These are phyloP conservation scores for Botrytis deweyae DNA, from an alignment of 2,329 filamentous ascomycete genomes.

Conservation along the genomic window DNA sequence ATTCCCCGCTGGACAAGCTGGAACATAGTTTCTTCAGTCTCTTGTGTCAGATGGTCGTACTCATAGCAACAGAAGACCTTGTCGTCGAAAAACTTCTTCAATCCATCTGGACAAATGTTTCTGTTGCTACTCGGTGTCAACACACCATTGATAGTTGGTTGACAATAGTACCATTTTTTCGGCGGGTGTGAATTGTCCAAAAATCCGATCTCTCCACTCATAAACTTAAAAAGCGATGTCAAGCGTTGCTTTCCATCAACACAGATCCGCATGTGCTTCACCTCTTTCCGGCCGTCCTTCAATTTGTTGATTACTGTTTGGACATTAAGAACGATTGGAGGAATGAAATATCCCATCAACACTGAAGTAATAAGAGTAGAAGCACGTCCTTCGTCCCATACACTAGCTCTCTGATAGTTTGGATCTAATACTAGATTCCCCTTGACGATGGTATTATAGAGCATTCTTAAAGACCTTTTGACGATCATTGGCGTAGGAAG, in stretches of 20 bases:
- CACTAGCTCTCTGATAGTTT: slow-evolving; percentile 48
- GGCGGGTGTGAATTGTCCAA: slow-evolving; percentile 42
- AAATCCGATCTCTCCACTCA: slow-evolving; percentile 46
- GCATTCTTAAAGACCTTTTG: slow-evolving; percentile 19
- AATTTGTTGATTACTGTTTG: slow-evolving; percentile 27
- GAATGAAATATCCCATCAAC: slow-evolving; percentile 43
- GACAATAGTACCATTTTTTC: slow-evolving; percentile 44
- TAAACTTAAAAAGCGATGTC: slow-evolving; percentile 46
- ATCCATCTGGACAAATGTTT: slow-evolving; percentile 40
- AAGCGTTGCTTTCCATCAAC: slow-evolving; percentile 51
- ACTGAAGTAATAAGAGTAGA: slow-evolving; percentile 37
- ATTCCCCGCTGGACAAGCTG: slow-evolving; percentile 49
- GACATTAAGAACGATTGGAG: slow-evolving; percentile 49
- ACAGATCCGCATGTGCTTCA: slow-evolving; percentile 40
- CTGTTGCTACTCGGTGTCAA: slow-evolving; percentile 30
- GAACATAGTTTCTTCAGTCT: slow-evolving; percentile 50
- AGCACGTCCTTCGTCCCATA: slow-evolving; percentile 44
- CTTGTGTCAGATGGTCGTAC: slow-evolving; percentile 42
- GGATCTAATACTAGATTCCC: slow-evolving; percentile 44
- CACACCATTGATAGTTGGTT: slow-evolving; percentile 33
- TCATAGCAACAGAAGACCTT: slow-evolving; percentile 47
- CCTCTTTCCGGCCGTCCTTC: slow-evolving; percentile 25
- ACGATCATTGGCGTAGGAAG: slow-evolving; percentile 19
- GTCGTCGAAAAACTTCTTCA: slow-evolving; percentile 42
- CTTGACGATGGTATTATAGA: slow-evolving; percentile 35